phyloP scores from a whole-genome alignment of 2,329 filamentous ascomycete species.

The Endocalyx cinctus region DNA sequence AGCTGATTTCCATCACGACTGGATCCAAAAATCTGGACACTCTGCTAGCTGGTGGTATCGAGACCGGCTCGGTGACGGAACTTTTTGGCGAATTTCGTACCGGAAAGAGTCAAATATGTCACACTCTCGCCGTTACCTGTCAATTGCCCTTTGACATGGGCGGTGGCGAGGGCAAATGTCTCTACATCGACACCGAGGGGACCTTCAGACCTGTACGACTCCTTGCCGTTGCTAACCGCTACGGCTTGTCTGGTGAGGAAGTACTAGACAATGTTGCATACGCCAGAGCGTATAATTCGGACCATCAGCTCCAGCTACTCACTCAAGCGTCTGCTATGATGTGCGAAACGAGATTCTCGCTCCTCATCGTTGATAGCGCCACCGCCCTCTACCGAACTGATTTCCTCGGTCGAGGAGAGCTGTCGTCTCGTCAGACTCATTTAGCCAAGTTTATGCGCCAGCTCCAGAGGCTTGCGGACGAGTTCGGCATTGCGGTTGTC shows the following conservation, averaged over 20 bases:
- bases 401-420: constrained; percentile 91
- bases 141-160: constrained; percentile 99
- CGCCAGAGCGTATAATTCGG: constrained; percentile 95
- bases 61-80: constrained; percentile 97
- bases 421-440: constrained; percentile 89
- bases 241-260: constrained; percentile 91
- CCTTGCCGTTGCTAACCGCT: constrained; percentile 87
- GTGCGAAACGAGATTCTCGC: constrained; percentile 96
- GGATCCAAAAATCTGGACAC: constrained; percentile 97
- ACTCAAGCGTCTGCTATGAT: constrained; percentile 98
- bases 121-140: constrained; percentile 97
- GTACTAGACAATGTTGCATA: constrained; percentile 98
- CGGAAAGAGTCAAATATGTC: constrained; percentile 97
- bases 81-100: constrained; percentile 98
- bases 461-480: constrained; percentile 70
- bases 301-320: constrained; percentile 91
- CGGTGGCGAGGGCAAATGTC: constrained; percentile 93
- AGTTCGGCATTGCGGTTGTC: constrained; percentile 95
- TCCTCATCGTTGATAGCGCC: constrained; percentile 93
- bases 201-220: constrained; percentile 92
- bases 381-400: constrained; percentile 95
- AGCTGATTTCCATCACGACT: constrained; percentile 96
- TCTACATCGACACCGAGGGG: constrained; percentile 98
- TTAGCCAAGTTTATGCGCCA: constrained; percentile 85
- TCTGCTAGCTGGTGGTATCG: constrained; percentile 85